Percentiles rank a stretch among this genome's conserved stretches.
Evolutionary conservation across 306 rosid genomes (phyloP).

Genomic region (Begonia loranthoides): DNA sequence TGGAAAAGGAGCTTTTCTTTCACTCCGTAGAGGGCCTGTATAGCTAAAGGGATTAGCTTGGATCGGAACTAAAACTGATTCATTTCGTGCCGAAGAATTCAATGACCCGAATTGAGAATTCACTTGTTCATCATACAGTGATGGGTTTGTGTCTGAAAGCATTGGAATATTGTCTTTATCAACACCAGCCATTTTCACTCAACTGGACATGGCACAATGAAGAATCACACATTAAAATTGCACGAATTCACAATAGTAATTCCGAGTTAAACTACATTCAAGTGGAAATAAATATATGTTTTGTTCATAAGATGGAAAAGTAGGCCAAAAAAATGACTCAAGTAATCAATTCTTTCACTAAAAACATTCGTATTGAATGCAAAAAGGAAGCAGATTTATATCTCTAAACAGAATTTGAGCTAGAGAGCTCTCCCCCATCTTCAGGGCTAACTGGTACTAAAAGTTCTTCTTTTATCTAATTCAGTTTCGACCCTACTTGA

Average conservation of each 20-base stretch:
- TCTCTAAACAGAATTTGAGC: no score
- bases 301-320: no score
- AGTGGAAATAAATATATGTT: no score
- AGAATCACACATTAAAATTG: no score
- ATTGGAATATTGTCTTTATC: constrained; percentile 49
- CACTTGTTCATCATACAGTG: constrained; percentile 17
- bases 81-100: constrained; percentile 36
- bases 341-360: no score
- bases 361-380: no score
- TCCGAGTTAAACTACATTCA: not conserved
- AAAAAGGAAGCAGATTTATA: no score
- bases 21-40: constrained; percentile 63
- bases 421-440: no score
- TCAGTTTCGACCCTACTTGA: no score
- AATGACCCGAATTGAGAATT: constrained; percentile 24
- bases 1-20: constrained; percentile 32
- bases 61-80: constrained; percentile 45
- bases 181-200: constrained; percentile 35
- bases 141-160: constrained; percentile 26
- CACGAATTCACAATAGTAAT: not conserved
- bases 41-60: constrained; percentile 45
- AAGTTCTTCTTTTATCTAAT: no score
- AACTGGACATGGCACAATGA: constrained; percentile 10
- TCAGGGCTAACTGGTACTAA: no score
- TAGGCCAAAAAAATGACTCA: no score